Base-by-base conservation (phyloP, 768 basidiomycete species). In the Ramaria sp. region DNA sequence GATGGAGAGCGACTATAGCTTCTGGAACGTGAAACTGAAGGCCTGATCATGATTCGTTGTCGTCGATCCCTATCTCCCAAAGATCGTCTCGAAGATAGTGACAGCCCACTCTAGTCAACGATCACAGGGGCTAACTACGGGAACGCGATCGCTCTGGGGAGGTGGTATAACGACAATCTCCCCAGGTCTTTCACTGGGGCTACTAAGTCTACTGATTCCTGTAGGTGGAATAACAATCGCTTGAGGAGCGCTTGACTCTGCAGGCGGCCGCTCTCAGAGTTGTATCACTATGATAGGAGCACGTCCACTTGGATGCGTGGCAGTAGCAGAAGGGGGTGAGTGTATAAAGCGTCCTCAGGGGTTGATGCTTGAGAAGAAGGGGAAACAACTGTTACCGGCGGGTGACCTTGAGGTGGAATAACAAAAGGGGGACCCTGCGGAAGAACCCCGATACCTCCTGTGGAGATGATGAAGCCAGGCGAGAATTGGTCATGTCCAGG, bases 21-120 rank as follows among this genome's bases (percentile, higher is more conserved):
- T 25, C 50, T n/a, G 12, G 39, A 41, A 8, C 15, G 47, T 4
- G 47, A 36, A 20, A 10, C 18, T 18, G 47, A 36, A 8, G 28
- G 50, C 20, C 34, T 49, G 27, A 34, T 34, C 6, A 51, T 51
- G 25, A 51, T 51, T 51, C 30, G 36, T 12, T 55, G 41, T 15
- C 61, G 62, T 49, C 56, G 60, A 38, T 60, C 64, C 53, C 63
- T 67, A 28, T 61, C 60, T 25, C 50, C 39, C 38, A 36, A 15
- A 25, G 50, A 37, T 9, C 50, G 32, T 34, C 34, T 24, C 30
- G 50, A 51, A 51, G 18, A 20, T 12, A 16, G 16, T n/a, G 50
- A 47, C 9, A 8, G 42, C 13, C 25, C 45, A 27, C 34, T 39
- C 27, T 52, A 27, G 16, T 24, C 28, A 12, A 50, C n/a, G 30